Evolutionary conservation across 2,329 filamentous ascomycete species (phyloP).

Genomic region (Lojkania enalia): DNA sequence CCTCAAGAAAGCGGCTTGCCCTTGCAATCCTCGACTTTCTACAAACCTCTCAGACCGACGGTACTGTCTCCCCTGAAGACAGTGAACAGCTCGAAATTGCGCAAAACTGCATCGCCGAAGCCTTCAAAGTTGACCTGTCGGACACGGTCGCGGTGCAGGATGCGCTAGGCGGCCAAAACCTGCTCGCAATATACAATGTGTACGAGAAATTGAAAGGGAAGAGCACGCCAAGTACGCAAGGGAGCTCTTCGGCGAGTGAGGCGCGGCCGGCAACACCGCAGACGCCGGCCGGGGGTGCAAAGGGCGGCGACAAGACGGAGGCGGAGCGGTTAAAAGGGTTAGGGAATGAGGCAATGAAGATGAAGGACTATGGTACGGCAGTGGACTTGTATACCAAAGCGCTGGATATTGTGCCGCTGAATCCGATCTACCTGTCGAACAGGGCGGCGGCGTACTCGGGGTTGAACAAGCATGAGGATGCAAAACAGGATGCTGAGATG

Average conservation of each 20-base stretch:
- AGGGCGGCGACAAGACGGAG: conserved; percentile 66
- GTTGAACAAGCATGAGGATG: conserved; percentile 79
- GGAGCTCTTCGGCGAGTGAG: conserved; percentile 46
- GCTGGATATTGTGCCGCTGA: conserved; percentile 75
- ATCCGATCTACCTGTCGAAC: conserved; percentile 97
- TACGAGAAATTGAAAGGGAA: conserved; percentile 91
- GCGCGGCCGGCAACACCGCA: conserved; percentile 47
- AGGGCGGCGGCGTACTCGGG: conserved; percentile 92
- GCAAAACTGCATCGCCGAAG: conserved; percentile 89
- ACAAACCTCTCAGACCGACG: conserved; percentile 78
- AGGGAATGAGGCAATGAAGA: conserved; percentile 92
- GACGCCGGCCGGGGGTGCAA: conserved; percentile 34
- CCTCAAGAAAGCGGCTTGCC: conserved; percentile 82
- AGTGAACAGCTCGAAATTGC: conserved; percentile 93
- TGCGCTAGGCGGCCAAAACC: conserved; percentile 82
- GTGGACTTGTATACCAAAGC: conserved; percentile 89
- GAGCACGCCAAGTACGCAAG: conserved; percentile 52
- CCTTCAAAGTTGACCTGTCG: conserved; percentile 89
- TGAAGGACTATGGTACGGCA: conserved; percentile 83
- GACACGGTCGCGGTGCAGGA: conserved; percentile 72
- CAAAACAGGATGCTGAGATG: conserved; percentile 84
- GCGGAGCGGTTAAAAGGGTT: conserved; percentile 87
- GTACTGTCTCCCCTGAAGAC: conserved; percentile 85
- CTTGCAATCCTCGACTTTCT: conserved; percentile 98
- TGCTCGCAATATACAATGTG: conserved; percentile 89